phyloP scores from a whole-genome alignment of 2,329 filamentous ascomycete species.

The Xylariales sp. region DNA sequence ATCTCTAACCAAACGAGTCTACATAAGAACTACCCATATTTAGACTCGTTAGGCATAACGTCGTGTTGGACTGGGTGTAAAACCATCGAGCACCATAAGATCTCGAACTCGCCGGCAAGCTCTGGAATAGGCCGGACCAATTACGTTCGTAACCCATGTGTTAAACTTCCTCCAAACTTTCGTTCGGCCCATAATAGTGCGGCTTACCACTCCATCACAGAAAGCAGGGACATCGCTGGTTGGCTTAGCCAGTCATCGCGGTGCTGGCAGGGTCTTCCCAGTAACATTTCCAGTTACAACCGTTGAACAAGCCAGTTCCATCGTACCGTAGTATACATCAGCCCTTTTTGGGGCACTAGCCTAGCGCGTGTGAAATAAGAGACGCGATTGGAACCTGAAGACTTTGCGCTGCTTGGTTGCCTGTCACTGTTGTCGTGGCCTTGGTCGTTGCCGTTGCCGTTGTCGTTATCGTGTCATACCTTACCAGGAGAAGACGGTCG shows the following conservation, averaged over 20 bases:
- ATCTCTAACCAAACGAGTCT: conserved; percentile 4
- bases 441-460: neutral
- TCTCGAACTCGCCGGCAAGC: conserved; percentile 32
- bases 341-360: conserved; percentile 42
- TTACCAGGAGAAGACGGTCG: conserved; percentile 34
- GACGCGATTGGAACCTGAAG: conserved; percentile 46
- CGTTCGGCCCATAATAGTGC: conserved; percentile 52
- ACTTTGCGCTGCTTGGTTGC: conserved; percentile 42
- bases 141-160: conserved; percentile 33
- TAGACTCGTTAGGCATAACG: neutral
- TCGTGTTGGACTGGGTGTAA: conserved; percentile 2
- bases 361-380: conserved; percentile 33
- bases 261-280: conserved; percentile 56
- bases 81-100: conserved; percentile 18
- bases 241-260: conserved; percentile 54
- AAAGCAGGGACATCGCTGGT: conserved; percentile 56
- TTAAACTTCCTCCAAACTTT: conserved; percentile 35
- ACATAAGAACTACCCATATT: conserved; percentile 3
- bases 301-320: conserved; percentile 48
- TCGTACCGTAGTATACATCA: conserved; percentile 35
- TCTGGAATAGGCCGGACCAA: conserved; percentile 37
- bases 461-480: conserved; percentile 29
- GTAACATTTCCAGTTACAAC: conserved; percentile 47
- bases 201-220: conserved; percentile 54
- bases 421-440: neutral